Conservation (phyloP, 192 early-diverging fungal genomes). For the Coemansia sp. region DNA sequence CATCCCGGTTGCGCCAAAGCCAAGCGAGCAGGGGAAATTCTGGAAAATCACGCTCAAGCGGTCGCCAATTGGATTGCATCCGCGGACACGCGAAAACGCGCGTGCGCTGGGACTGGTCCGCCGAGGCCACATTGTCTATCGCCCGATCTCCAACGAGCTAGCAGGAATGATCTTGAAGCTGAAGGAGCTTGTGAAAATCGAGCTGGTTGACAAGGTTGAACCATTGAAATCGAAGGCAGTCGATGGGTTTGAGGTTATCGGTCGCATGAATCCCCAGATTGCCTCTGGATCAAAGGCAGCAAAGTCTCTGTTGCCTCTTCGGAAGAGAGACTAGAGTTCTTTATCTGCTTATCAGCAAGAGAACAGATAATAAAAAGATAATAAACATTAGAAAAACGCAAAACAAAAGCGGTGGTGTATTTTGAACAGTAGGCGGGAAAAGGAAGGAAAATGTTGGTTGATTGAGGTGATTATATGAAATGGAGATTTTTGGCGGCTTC, state of each 20-base stretch:
- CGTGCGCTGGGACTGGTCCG: constrained; percentile 57
- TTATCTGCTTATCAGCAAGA: not conserved
- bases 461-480: not conserved
- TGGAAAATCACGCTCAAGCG: constrained; percentile 66
- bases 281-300: constrained; percentile 50
- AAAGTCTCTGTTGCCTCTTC: constrained; percentile 43
- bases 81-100: constrained; percentile 53
- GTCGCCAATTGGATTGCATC: constrained; percentile 60
- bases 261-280: constrained; percentile 45
- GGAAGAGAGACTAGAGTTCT: constrained; percentile 11
- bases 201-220: constrained; percentile 43
- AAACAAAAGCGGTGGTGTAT: constrained; percentile 9
- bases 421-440: not conserved
- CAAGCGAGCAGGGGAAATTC: constrained; percentile 25
- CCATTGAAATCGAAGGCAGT: constrained; percentile 25
- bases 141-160: constrained; percentile 49
- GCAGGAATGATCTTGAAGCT: constrained; percentile 67
- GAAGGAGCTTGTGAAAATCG: constrained; percentile 63
- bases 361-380: constrained; percentile 9
- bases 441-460: not conserved
- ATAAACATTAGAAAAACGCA: not conserved
- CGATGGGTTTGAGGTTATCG: constrained; percentile 48
- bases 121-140: constrained; percentile 61
- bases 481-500: not conserved
- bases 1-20: not conserved